A percentile compares a stretch with the other conserved stretches of the same genome.
phyloP scores from a whole-genome alignment of 441 rosid genomes.

The Kokia cookei region DNA sequence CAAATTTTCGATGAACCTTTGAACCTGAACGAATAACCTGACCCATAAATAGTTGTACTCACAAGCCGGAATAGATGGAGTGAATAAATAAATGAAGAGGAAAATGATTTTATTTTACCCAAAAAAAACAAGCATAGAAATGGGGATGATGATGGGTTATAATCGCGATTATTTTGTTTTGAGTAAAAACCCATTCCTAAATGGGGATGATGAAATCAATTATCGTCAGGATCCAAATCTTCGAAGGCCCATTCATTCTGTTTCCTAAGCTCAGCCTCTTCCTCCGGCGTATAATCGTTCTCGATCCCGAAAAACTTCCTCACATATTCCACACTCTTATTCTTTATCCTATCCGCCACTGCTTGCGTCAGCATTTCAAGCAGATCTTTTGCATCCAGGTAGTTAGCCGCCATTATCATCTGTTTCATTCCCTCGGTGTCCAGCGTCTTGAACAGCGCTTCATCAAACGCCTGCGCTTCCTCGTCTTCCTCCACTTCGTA shows the following conservation, averaged over 20 bases:
- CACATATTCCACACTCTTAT: slow-evolving; percentile 32
- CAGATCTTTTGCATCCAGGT: slow-evolving; percentile 23
- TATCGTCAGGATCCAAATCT: slow-evolving; percentile 18
- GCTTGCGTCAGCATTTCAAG: slow-evolving; percentile 25
- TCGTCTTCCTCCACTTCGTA: neutral
- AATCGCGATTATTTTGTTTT: too few species aligned
- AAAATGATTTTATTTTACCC: too few species aligned
- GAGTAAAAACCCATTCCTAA: too few species aligned
- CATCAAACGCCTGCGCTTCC: slow-evolving; percentile 7
- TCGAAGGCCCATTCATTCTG: slow-evolving; percentile 43
- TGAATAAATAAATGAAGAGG: too few species aligned
- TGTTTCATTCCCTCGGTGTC: slow-evolving; percentile 17
- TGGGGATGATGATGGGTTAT: too few species aligned
- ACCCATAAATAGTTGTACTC: too few species aligned
- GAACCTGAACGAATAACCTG: too few species aligned
- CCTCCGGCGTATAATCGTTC: slow-evolving; percentile 33
- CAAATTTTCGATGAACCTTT: too few species aligned
- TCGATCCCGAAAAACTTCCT: slow-evolving; percentile 28
- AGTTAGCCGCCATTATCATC: slow-evolving; percentile 34
- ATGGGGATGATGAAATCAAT: neutral
- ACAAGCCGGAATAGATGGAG: too few species aligned
- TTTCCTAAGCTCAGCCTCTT: slow-evolving; percentile 26
- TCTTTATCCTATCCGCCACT: slow-evolving; percentile 26
- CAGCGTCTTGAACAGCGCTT: slow-evolving; percentile 1
- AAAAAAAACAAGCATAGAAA: too few species aligned